Evolutionary conservation across 495 filamentous ascomycete genomes (phyloP), one percentile per base, ranked within the genome.

Genomic region (Hypoxylon fuscum): DNA sequence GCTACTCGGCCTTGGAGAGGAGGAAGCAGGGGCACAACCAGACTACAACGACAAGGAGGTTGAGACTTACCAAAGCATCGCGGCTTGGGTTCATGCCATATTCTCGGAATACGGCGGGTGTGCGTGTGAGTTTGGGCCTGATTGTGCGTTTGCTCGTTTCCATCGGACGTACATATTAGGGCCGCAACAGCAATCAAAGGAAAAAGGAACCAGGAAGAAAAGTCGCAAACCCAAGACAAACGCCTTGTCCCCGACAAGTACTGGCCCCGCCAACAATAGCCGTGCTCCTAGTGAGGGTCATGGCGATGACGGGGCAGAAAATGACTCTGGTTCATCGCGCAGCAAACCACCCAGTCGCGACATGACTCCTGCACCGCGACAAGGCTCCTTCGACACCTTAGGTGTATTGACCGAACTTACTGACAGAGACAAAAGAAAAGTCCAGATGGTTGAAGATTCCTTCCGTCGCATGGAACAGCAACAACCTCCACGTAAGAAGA

Each of bases 61-160:
- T 5, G 69, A 72, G 1, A 70, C 67, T 1, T 83, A 85, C 42
- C 73, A 76, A 27, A 74, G 68, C n/a, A 73, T 82, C 12, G 73
- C 76, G 12, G 55, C 59, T 31, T 86, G 72, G 80, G 83, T 93
- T n/a, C 84, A 87, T 55, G 84, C 82, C 41, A 85, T 95, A 6
- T 85, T 96, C 1, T 87, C 90, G 4, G 89, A 95, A 68, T 90
- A 93, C 70, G 93, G 93, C 22, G 92, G 90, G 7, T 97, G 93
- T 76, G 92, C 93, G 3, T 97, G 93, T 72, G 81, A 87, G 49
- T 73, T 83, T 2, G 79, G 83, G 0, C 67, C 77, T 9, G 81
- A 86, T 22, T 96, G 92, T 67, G 79, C 86, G 5, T 84, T 96
- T 68, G 83, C 84, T 21, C 86, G 83, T n/a, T 87, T 93, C 38